Evolutionary conservation across 2,329 filamentous ascomycete genomes (phyloP).

Genomic region (Colletotrichum shisoi): DNA sequence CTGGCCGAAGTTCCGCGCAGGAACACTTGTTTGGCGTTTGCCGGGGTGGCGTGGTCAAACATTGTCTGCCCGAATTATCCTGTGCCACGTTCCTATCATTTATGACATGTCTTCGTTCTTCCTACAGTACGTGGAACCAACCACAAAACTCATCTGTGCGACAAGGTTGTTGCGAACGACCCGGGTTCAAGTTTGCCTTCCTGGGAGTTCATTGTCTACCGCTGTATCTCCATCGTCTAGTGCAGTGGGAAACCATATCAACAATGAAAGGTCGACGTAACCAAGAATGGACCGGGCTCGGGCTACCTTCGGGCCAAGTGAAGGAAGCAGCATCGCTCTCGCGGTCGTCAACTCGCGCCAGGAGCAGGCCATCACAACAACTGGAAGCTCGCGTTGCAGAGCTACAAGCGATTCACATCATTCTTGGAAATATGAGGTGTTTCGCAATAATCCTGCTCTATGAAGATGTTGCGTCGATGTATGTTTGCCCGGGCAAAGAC

Average conservation of each 20-base stretch:
- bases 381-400: too few relatives aligned
- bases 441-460: not conserved
- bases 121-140: not conserved
- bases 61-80: not conserved
- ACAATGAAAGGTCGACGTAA: too few relatives aligned
- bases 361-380: not conserved
- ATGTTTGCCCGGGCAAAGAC: not conserved
- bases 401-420: too few relatives aligned
- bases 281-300: too few relatives aligned
- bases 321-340: not conserved
- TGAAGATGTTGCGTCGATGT: not conserved
- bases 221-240: too few relatives aligned
- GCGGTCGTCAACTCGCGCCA: not conserved
- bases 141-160: not conserved
- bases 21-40: not conserved
- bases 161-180: too few relatives aligned
- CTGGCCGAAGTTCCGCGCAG: too few relatives aligned
- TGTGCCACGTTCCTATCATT: not conserved
- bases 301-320: too few relatives aligned
- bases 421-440: not conserved
- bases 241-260: too few relatives aligned
- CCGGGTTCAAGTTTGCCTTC: not conserved
- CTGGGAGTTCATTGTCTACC: too few relatives aligned
- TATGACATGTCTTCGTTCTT: not conserved
- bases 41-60: not conserved